Conservation (phyloP, 2,329 filamentous ascomycete genomes). For the Cladosporium austrohemisphaericum region DNA sequence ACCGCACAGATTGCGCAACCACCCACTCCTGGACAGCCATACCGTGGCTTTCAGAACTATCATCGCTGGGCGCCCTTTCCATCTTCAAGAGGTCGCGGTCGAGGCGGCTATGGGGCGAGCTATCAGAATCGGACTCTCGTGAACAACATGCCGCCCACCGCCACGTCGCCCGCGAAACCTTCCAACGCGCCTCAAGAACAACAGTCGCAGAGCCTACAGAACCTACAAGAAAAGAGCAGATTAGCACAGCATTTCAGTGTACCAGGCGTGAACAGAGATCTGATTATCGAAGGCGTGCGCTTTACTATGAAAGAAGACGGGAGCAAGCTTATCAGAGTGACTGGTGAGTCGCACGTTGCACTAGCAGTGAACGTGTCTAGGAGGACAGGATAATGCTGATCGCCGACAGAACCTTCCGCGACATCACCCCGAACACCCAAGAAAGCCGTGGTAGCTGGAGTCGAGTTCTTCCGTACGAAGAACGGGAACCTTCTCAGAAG, state of each 20-base stretch:
- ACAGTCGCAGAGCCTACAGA: constrained; percentile 32
- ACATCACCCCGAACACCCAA: constrained; percentile 62
- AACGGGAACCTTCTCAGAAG: constrained; percentile 76
- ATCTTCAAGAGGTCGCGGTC: constrained; percentile 18
- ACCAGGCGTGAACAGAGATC: constrained; percentile 47
- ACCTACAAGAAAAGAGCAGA: constrained; percentile 35
- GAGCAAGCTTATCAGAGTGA: constrained; percentile 73
- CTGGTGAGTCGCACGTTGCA: constrained; percentile 55
- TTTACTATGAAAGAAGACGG: constrained; percentile 73
- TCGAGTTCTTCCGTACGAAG: constrained; percentile 81
- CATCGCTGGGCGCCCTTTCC: constrained; percentile 27
- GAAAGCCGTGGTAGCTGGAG: constrained; percentile 66
- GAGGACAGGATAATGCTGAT: not conserved
- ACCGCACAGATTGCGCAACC: not conserved
- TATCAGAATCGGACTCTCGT: constrained; percentile 61
- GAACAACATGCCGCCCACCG: constrained; percentile 20
- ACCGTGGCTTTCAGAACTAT: constrained; percentile 5
- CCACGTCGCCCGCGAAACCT: not conserved
- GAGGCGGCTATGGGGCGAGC: constrained; percentile 29
- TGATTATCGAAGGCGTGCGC: constrained; percentile 66
- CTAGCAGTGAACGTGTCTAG: too few species aligned
- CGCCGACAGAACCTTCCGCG: constrained; percentile 23
- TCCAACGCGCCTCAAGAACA: not conserved
- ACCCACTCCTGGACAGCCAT: not conserved
- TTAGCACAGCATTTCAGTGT: constrained; percentile 14